Conservation (phyloP, 1,284 basidiomycete species). For the Cronartium quercuum region DNA sequence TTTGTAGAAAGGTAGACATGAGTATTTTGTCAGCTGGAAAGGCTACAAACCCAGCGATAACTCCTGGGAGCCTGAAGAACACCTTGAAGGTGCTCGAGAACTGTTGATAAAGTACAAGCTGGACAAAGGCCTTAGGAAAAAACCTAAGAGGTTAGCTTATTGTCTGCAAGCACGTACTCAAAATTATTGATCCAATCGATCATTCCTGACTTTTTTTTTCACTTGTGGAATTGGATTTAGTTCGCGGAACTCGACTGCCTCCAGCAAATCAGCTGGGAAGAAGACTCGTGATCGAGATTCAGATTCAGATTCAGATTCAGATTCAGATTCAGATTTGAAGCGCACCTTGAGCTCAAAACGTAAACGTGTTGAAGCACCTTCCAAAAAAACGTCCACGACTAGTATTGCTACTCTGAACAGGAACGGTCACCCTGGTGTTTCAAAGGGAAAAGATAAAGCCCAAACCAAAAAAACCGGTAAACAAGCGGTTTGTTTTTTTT, state of each 20-base stretch:
- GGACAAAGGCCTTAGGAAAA: not conserved
- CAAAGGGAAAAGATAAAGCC: not conserved
- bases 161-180: not conserved
- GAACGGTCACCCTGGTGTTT: conserved; percentile 15
- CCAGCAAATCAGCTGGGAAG: conserved; percentile 2
- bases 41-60: not conserved
- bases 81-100: conserved; percentile 12
- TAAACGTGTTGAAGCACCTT: not conserved
- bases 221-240: not conserved
- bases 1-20: not conserved
- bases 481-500: too few relatives aligned
- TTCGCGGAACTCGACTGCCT: not conserved
- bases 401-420: conserved; percentile 13
- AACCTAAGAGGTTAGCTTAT: conserved; percentile 11
- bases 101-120: conserved; percentile 11
- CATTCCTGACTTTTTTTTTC: not conserved
- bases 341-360: conserved; percentile 1
- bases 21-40: conserved; percentile 21
- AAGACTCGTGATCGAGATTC: not conserved
- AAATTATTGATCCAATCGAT: not conserved
- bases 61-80: conserved; percentile 4
- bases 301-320: conserved; percentile 3
- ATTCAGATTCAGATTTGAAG: too few relatives aligned
- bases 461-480: too few relatives aligned
- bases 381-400: not conserved